phyloP scores from a whole-genome alignment of 1,284 basidiomycete species.

The Tylopilus orsonianus region DNA sequence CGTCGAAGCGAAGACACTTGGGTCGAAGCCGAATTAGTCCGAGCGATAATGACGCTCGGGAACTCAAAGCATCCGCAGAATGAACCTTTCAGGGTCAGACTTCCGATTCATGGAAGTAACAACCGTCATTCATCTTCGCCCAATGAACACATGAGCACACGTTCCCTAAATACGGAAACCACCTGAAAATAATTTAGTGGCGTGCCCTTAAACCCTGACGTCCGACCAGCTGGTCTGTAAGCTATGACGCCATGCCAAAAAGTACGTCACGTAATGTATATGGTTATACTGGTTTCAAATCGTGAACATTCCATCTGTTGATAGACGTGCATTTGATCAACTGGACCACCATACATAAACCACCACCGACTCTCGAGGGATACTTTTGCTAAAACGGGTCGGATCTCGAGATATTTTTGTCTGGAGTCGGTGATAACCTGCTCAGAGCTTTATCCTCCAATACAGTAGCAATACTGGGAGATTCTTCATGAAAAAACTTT shows the following conservation, averaged over 20 bases:
- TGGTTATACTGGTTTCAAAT: slow-evolving; percentile 5
- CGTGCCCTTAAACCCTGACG: background rate
- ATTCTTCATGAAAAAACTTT: background rate
- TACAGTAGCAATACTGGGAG: slow-evolving; percentile 2
- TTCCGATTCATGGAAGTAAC: slow-evolving; percentile 10
- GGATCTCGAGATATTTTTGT: slow-evolving; percentile 5
- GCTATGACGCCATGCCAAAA: background rate
- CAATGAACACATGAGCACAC: slow-evolving; percentile 3
- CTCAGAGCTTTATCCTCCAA: background rate
- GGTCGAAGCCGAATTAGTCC: slow-evolving; percentile 12
- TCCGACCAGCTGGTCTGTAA: background rate
- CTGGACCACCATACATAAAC: slow-evolving; percentile 1
- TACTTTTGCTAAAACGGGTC: slow-evolving; percentile 3
- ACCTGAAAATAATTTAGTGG: background rate
- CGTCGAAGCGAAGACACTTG: slow-evolving; percentile 2
- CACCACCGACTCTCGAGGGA: slow-evolving; percentile 1
- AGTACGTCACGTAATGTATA: background rate
- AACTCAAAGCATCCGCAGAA: slow-evolving; percentile 11
- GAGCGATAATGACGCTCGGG: slow-evolving; percentile 20
- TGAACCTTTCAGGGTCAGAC: slow-evolving; percentile 14
- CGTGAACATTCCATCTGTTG: slow-evolving; percentile 15
- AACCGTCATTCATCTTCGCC: slow-evolving; percentile 8
- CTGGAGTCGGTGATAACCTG: background rate
- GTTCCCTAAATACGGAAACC: slow-evolving; percentile 4
- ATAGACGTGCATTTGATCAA: slow-evolving; percentile 20